phyloP scores from a whole-genome alignment of 768 basidiomycete genomes.

The Naganishia friedmannii region DNA sequence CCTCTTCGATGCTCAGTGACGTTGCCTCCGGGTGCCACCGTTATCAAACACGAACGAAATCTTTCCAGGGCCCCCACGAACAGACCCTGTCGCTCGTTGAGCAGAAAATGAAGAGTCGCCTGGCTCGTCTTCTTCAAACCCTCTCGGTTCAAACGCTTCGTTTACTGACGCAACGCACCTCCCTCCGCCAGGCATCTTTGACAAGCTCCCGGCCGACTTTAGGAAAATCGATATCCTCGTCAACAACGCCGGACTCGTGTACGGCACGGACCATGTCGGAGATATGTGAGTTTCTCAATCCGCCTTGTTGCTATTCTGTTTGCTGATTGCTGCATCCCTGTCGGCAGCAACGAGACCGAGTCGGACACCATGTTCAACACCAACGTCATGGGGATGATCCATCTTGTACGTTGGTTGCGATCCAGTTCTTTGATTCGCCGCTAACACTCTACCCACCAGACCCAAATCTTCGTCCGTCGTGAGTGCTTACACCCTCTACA shows the following conservation, averaged over 20 bases:
- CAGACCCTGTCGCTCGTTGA: background rate
- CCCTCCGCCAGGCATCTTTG: constrained; percentile 57
- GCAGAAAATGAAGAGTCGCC: no score
- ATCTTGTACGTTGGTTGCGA: constrained; percentile 57
- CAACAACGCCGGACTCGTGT: constrained; percentile 84
- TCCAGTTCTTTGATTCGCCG: background rate
- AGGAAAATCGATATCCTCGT: constrained; percentile 72
- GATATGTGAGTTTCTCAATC: constrained; percentile 49
- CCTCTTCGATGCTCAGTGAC: no score
- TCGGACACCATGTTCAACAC: constrained; percentile 41
- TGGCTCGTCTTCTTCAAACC: no score
- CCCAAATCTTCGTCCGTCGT: constrained; percentile 67
- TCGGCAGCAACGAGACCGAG: constrained; percentile 29
- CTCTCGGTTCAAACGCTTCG: no score
- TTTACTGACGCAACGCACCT: background rate
- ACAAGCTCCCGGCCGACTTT: constrained; percentile 68
- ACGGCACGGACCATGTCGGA: constrained; percentile 82
- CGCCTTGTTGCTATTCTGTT: background rate
- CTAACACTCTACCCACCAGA: constrained; percentile 16
- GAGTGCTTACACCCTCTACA: no score
- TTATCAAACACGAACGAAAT: no score
- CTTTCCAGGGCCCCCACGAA: no score
- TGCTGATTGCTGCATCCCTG: background rate
- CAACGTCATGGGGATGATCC: constrained; percentile 77
- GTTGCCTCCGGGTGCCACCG: no score